Conservation (phyloP, 768 basidiomycete species). For the Termitomyces sp. region DNA sequence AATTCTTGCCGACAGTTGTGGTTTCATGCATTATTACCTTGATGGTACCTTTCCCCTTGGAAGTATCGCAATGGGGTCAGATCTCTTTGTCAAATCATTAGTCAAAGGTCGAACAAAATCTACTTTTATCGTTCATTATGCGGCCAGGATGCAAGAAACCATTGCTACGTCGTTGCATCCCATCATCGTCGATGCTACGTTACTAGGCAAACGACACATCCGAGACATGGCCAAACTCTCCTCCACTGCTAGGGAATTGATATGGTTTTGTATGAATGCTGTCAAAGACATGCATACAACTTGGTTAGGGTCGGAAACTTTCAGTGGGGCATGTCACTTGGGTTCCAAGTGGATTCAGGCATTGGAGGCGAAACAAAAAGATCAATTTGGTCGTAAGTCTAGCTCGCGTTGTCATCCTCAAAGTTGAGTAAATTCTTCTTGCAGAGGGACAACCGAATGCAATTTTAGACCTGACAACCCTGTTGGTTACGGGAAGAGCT, state of each 20-base stretch:
- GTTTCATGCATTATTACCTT: conserved; percentile 59
- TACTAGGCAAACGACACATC: conserved; percentile 48
- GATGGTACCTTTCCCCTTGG: conserved; percentile 78
- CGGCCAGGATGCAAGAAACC: conserved; percentile 18
- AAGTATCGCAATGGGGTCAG: conserved; percentile 32
- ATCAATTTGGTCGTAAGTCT: conserved; percentile 61
- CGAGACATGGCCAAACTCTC: conserved; percentile 71
- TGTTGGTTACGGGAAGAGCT: conserved; percentile 67
- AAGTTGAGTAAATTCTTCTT: conserved; percentile 6
- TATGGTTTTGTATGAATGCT: conserved; percentile 67
- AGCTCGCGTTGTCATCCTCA: conserved; percentile 3
- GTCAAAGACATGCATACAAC: conserved; percentile 65
- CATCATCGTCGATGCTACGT: conserved; percentile 44
- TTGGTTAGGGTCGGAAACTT: conserved; percentile 70
- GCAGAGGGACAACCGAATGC: conserved; percentile 59
- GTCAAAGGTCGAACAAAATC: conserved; percentile 43
- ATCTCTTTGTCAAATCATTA: conserved; percentile 29
- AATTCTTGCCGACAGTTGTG: conserved; percentile 51
- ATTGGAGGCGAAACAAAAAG: conserved; percentile 58
- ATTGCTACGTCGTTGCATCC: conserved; percentile 35
- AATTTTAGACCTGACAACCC: conserved; percentile 63
- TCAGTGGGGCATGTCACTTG: conserved; percentile 63
- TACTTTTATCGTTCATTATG: conserved; percentile 46
- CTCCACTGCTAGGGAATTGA: conserved; percentile 63
- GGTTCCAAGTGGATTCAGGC: conserved; percentile 70